phyloP scores from a whole-genome alignment of 1,284 basidiomycete genomes.

The Caloboletus firmus region DNA sequence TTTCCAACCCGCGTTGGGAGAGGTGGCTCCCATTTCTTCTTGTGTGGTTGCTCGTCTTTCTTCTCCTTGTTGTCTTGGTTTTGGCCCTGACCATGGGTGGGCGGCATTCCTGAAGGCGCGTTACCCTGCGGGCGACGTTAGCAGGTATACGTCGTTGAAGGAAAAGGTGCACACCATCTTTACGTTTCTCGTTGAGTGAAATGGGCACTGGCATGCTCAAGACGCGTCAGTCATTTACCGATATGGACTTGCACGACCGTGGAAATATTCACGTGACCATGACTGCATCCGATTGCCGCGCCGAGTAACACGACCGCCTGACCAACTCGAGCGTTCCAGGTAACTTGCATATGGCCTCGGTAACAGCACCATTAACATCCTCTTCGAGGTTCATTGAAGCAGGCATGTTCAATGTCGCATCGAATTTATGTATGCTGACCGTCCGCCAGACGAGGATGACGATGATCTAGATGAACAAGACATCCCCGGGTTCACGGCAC shows the following conservation, averaged over 20 bases:
- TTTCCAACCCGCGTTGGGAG: slow-evolving; percentile 97
- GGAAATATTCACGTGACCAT: slow-evolving; percentile 24
- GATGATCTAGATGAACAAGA: slow-evolving; percentile 77
- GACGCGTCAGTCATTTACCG: slow-evolving; percentile 60
- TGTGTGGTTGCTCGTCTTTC: slow-evolving; percentile 60
- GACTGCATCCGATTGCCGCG: slow-evolving; percentile 4
- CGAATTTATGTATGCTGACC: neutral
- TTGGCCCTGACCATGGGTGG: slow-evolving; percentile 43
- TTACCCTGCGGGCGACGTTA: slow-evolving; percentile 65
- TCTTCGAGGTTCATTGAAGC: slow-evolving; percentile 76
- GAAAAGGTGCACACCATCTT: slow-evolving; percentile 21
- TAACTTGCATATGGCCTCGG: slow-evolving; percentile 26
- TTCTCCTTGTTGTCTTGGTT: slow-evolving; percentile 62
- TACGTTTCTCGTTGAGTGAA: slow-evolving; percentile 7
- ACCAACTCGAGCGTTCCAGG: neutral
- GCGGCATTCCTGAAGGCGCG: slow-evolving; percentile 69
- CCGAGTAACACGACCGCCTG: neutral
- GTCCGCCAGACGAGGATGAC: slow-evolving; percentile 57
- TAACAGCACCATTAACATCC: slow-evolving; percentile 55
- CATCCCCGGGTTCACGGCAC: slow-evolving; percentile 75
- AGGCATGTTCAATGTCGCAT: slow-evolving; percentile 38
- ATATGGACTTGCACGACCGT: slow-evolving; percentile 19
- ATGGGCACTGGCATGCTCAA: slow-evolving; percentile 26
- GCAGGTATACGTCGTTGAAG: neutral
- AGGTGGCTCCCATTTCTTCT: slow-evolving; percentile 99